phyloP scores from a whole-genome alignment of 805 yeast species.

The Spathaspora boniae region DNA sequence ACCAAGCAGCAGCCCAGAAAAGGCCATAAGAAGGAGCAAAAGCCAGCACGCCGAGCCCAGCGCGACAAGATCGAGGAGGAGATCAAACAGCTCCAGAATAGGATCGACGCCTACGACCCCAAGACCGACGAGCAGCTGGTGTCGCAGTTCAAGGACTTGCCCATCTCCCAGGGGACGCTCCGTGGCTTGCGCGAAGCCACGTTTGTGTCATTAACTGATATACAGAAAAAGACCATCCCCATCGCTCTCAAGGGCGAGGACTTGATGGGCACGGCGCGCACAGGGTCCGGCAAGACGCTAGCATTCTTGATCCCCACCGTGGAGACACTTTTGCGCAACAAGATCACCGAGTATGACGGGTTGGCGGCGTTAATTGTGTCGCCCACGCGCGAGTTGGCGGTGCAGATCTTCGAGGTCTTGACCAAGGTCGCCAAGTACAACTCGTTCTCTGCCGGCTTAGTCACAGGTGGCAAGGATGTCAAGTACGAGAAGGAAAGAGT shows the following conservation, averaged over 20 bases:
- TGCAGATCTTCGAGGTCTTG: conserved; percentile 85
- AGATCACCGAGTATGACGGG: conserved; percentile 83
- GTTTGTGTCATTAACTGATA: conserved; percentile 77
- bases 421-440: conserved; percentile 75
- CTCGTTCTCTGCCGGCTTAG: conserved; percentile 81
- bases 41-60: conserved; percentile 14
- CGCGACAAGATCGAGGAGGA: conserved; percentile 33
- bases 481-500: conserved; percentile 78
- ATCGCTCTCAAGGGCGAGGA: conserved; percentile 73
- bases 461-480: conserved; percentile 91
- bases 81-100: conserved; percentile 42
- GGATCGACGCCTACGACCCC: conserved; percentile 54
- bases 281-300: conserved; percentile 88
- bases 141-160: conserved; percentile 70
- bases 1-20: too few species aligned
- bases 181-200: conserved; percentile 78
- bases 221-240: conserved; percentile 79
- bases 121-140: conserved; percentile 20
- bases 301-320: conserved; percentile 82
- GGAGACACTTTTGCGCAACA: conserved; percentile 62
- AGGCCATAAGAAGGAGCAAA: conserved; percentile 19
- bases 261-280: conserved; percentile 81
- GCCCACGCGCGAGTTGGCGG: conserved; percentile 89
- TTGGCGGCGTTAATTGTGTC: conserved; percentile 86
- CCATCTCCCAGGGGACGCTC: conserved; percentile 60